Base-by-base conservation (phyloP, 148 eudicot genomes). In the Cornus kousa region DNA sequence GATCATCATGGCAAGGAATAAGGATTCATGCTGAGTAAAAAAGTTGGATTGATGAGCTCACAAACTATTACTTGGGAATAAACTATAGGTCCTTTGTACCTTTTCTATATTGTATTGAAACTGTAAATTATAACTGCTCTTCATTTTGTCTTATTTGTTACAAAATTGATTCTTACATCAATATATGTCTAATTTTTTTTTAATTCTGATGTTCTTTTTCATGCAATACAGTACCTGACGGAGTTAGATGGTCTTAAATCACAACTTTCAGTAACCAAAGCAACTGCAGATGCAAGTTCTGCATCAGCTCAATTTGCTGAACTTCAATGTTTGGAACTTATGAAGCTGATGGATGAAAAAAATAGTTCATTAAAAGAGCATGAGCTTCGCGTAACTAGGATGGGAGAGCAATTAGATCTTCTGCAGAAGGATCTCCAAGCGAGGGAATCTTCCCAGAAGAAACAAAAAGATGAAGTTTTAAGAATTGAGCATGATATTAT, bases 401-500 rank as follows among this genome's bases (percentile, higher is more conserved):
- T 95, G 72, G 97, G 86, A 77, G 93, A 93, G 78, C 97, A 95
- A 53, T 84, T 95, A 80, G 95, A 87, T 78, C 87, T 82, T 75
- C 77, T 95, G 74, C 97, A 90, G 87, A 91, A 89, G 66, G 97
- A 95, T 80, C 93, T 95, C 80, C 89, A 86, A 84, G 87, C 84
- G n/a, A 83, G 99, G 80, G 99, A 95, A 89, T 75, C 72, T 72
- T 91, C 97, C 32, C 99, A 95, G 78, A 90, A 77, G 70, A 97
- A 95, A 76, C 79, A 93, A 59, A 95, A 93, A 89, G 97, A 91
- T 64, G 99, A 95, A 74, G 97, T 95, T 50, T 4, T 83, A 66
- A 88, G 92, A 79, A 83, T 95, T 55, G 99, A 95, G 85, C 92
- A 85, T 82, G 99, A 95, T 76, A 95, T 95, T 65, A 89, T 90